Evolutionary conservation across 2,329 filamentous ascomycete genomes (phyloP), one percentile per base, ranked within the genome.

Genomic region (Penicillium concentricum): DNA sequence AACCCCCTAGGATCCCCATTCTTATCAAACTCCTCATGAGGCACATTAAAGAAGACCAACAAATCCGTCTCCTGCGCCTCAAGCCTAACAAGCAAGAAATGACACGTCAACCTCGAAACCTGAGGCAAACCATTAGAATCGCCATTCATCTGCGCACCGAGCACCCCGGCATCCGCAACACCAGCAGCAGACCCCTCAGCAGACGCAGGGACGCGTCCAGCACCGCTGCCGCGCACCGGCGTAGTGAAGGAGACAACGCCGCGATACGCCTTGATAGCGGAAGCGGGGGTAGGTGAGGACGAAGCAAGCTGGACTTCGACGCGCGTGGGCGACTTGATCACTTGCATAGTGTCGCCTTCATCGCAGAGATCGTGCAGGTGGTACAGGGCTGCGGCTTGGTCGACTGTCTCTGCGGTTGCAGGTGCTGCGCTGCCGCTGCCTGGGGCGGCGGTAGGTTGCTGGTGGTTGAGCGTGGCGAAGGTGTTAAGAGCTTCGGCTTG

Each of bases 31-130:
- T 91, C 87, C 9, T 88, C 87, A 72, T 94, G 88, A 28, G 92
- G 93, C 46, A 96, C 89, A 74, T 96, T 97, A 69, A 96, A 85
- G 39, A 90, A 90, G 60, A 96, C 85, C 45, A 96, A 78, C 38
- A 97, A 78, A 74, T 97, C 93, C 1, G 92, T 93, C 56, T 80
- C 81, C 70, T 92, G 82, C 67, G 84, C 82, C 74, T 87, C 87
- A 45, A 97, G 80, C 16, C 93, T 83, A 55, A 97, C 77, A 39
- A 97, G 79, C 16, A 91, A 85, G 62, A 96, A 81, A 63, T 92
- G 84, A 58, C 94, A 87, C 41, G 85, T 89, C 8, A 90, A 90
- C 5, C 59, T 71, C 5, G 70, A 70, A 20, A 51, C 30, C 16
- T 55, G 62, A 49, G 12, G 49, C 60, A 5, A 37, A 1, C 38